Conservation (phyloP, 148 eudicot genomes). For the Fagopyrum tataricum region DNA sequence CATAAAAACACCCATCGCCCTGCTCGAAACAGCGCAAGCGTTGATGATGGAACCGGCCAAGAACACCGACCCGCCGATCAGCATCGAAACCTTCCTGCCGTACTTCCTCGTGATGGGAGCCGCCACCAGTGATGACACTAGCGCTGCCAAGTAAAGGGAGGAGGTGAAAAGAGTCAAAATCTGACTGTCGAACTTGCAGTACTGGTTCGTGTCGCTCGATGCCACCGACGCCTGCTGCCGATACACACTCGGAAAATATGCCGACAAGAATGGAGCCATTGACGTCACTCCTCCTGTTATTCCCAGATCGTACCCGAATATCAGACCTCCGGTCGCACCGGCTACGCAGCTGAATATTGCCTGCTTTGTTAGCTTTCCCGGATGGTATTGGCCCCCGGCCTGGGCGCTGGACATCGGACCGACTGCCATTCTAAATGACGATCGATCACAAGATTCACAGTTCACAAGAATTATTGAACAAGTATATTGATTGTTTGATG, state of each 20-base stretch:
- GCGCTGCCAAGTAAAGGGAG: conserved; percentile 65
- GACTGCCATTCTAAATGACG: conserved; percentile 7
- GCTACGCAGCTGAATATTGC: conserved; percentile 8
- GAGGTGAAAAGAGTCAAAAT: conserved; percentile 68
- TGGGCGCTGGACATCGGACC: background rate
- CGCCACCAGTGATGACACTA: conserved; percentile 62
- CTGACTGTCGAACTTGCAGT: conserved; percentile 67
- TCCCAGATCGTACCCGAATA: conserved; percentile 15
- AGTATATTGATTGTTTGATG: no score
- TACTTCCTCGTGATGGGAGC: conserved; percentile 51
- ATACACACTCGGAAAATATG: conserved; percentile 57
- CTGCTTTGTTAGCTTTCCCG: conserved; percentile 9
- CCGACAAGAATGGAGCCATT: conserved; percentile 50
- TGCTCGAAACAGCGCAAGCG: conserved; percentile 15
- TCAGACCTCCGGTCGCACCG: conserved; percentile 17
- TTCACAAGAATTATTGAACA: no score
- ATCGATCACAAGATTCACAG: no score
- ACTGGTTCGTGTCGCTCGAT: conserved; percentile 33
- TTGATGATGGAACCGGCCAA: conserved; percentile 42
- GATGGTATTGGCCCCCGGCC: conserved; percentile 9
- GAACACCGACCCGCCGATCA: conserved; percentile 47
- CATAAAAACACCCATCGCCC: conserved; percentile 38
- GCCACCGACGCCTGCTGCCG: conserved; percentile 27
- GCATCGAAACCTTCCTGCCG: conserved; percentile 68
- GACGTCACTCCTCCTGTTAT: conserved; percentile 71